phyloP scores from a whole-genome alignment of 1,284 basidiomycete species.

The Agaricales sp. region DNA sequence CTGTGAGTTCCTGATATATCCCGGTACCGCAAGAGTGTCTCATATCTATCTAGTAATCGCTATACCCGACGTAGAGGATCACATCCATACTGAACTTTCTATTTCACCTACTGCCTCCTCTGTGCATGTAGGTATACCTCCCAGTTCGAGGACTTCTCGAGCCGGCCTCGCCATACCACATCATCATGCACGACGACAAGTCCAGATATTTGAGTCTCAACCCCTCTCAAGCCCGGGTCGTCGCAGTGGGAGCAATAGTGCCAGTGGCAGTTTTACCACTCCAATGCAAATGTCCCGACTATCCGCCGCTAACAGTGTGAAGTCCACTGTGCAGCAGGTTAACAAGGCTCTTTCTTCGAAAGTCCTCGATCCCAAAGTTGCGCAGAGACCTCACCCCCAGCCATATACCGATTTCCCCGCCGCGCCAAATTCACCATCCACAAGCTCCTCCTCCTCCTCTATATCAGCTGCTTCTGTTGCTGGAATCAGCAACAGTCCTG shows the following conservation, averaged over 20 bases:
- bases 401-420: slow-evolving; percentile 14
- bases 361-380: slow-evolving; percentile 11
- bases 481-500: slow-evolving; percentile 29
- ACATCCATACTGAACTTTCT: slow-evolving; percentile 58
- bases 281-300: slow-evolving; percentile 23
- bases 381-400: background rate
- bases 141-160: slow-evolving; percentile 37
- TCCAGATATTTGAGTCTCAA: slow-evolving; percentile 72
- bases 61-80: slow-evolving; percentile 64
- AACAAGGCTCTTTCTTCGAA: background rate
- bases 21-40: background rate
- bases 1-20: slow-evolving; percentile 53
- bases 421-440: slow-evolving; percentile 26
- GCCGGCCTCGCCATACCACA: slow-evolving; percentile 49
- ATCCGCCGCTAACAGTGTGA: background rate
- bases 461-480: slow-evolving; percentile 31
- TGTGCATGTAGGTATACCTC: slow-evolving; percentile 59
- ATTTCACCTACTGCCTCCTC: slow-evolving; percentile 57
- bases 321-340: background rate
- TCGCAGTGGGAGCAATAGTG: slow-evolving; percentile 24
- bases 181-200: slow-evolving; percentile 43
- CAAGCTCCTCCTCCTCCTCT: slow-evolving; percentile 42
- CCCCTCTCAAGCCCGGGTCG: slow-evolving; percentile 52
- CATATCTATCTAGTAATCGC: slow-evolving; percentile 45
- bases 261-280: slow-evolving; percentile 28